Evolutionary conservation across 164 flowering plant species (phyloP).

Genomic region (Liriodendron chinense): DNA sequence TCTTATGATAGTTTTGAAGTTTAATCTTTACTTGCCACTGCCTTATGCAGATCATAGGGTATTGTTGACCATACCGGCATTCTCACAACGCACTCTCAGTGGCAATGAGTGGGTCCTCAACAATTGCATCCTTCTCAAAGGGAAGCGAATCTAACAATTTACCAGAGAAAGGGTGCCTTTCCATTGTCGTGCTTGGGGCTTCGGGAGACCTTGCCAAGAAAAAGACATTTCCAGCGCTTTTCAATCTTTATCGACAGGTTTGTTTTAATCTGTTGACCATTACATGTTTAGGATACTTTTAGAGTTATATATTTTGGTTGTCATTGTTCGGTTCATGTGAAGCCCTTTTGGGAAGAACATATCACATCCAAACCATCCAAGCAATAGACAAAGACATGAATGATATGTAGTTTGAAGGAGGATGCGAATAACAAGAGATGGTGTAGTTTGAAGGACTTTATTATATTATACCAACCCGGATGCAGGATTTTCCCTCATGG

Average conservation of each 20-base stretch:
- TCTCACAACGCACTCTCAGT: not conserved
- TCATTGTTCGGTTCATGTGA: not conserved
- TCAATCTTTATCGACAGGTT: conserved; percentile 87
- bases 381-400: not conserved
- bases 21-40: not conserved
- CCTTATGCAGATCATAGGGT: conserved; percentile 2
- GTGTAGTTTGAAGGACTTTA: no score
- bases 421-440: no score
- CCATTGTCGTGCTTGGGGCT: conserved; percentile 92
- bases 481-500: no score
- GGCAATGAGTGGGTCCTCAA: not conserved
- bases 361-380: not conserved
- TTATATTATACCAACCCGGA: no score
- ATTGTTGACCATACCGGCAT: not conserved
- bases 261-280: not conserved
- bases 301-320: not conserved
- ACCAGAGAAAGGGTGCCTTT: conserved; percentile 73
- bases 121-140: not conserved
- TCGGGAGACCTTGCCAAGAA: conserved; percentile 99
- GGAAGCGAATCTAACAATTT: conserved; percentile 15
- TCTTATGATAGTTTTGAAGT: not conserved
- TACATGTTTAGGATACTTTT: not conserved
- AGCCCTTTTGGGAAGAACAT: not conserved
- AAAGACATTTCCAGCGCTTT: conserved; percentile 98
- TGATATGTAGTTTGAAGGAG: no score